Evolutionary conservation across 257 asterid genomes (phyloP), one percentile per base, ranked within the genome.

Genomic region (Schizonepeta tenuifolia): DNA sequence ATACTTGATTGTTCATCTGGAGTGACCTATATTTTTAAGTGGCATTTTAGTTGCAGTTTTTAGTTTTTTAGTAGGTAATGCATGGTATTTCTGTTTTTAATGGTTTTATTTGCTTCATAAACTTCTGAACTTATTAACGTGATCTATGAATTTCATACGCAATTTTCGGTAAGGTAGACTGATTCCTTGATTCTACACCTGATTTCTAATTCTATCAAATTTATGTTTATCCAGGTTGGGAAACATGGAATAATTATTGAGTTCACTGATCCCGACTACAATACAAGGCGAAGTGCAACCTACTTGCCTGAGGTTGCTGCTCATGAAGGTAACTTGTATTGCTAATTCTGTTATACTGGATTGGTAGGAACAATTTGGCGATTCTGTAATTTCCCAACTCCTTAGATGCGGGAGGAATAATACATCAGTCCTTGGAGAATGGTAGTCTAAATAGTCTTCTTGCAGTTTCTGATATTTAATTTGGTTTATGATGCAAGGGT

Each of bases 261-360:
- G 82, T 95, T 95, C 77, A 86, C 89, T 28, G 99, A 92, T 73
- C 96, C 96, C 65, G 82, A 78, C 69, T 80, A 86, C 71, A 85
- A 82, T 67, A 78, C 81, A 20, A 70, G 80, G 84, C 90, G 96
- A 77, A 92, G 88, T 57, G 99, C 97, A 75, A 95, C 99, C 26
- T 95, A 95, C 86, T 90, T 95, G 82, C 98, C 99, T 44, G 99
- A 95, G 84, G 89, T 95, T 65, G 97, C 98, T 69, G 93, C 97
- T 72, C 98, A 95, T 73, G 99, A 92, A 92, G 98, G 99, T 92
- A 72, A 73, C 54, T 67, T 62, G 21, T 69, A 31, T 13, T 43
- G 2, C 21, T 38, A 49, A 26, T n/a, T 51, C 71, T 35, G 67
- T 44, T 70, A 1, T 24, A 51, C 17, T 63, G 6, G 38, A 43